Base-by-base conservation (phyloP, 768 basidiomycete genomes). In the Neoboletus subvelutipes region DNA sequence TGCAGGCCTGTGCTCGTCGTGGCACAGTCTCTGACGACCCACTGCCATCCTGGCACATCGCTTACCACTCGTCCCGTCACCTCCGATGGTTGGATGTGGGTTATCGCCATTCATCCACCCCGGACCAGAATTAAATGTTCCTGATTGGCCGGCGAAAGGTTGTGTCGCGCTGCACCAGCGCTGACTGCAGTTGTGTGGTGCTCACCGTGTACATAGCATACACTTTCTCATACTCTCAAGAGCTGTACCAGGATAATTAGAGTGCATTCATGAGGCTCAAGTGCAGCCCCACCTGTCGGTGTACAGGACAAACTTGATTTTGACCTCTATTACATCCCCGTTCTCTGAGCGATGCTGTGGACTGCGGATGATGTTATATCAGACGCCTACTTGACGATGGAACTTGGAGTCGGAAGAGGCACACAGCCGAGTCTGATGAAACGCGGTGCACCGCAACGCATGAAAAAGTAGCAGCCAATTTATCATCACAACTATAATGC, bases 361-460 rank as follows among this genome's bases (percentile, higher is more conserved):
- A n/a, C 33, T 18, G 31, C 17, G 33, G 33, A 18, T 10, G 34
- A 34, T 15, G 20, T 7, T 24, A 36, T 34, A 34, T 34, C 3
- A 2, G 13, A 33, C 4, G 8, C 24, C 15, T 26, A 20, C 29
- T 45, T 45, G 45, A 45, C 26, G 4, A 31, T 15, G 29, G 12
- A n/a, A 31, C 29, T 29, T 46, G 45, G 45, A 45, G 29, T 17
- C 33, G 15, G 20, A 3, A n/a, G 17, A 24, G 5, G 9, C 31
- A 37, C 52, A 55, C 52, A 64, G 62, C 62, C 60, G 13, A 10
- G 50, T 47, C n/a, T 50, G 45, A 58, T 63, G 20, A 43, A 51
- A 52, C 61, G 56, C 61, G 31, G 50, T 63, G 61, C 52, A 51
- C 10, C 36, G 17, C 29, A 22, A 37, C 50, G 1, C 40, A 13